Conservation (phyloP, 2,329 filamentous ascomycete species). For the Acrodontium crateriforme region DNA sequence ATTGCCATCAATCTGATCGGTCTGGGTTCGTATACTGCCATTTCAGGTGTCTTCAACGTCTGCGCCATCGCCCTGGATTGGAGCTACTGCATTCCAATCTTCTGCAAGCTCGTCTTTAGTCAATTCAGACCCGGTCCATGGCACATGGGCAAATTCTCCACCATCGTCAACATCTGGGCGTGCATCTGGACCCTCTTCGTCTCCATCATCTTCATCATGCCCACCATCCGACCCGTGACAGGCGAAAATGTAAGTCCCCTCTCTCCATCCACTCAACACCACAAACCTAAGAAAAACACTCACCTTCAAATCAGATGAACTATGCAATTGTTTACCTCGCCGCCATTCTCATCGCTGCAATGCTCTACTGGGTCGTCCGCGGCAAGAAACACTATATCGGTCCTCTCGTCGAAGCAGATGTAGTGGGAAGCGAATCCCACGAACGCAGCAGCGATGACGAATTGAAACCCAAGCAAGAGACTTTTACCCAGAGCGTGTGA, state of each 20-base stretch:
- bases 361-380: conserved; percentile 34
- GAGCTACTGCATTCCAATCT: conserved; percentile 44
- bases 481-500: too few species aligned
- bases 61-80: conserved; percentile 42
- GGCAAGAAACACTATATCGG: conserved; percentile 37
- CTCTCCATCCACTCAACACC: background rate
- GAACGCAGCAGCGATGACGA: conserved; percentile 9
- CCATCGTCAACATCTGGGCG: conserved; percentile 34
- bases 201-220: conserved; percentile 40
- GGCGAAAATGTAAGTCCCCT: conserved; percentile 27
- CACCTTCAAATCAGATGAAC: conserved; percentile 33
- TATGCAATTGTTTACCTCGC: conserved; percentile 39
- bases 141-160: conserved; percentile 33
- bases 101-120: conserved; percentile 36
- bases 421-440: conserved; percentile 9
- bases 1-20: conserved; percentile 46
- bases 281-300: background rate
- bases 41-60: conserved; percentile 40
- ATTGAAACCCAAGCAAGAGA: conserved; percentile 4
- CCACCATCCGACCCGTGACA: conserved; percentile 34
- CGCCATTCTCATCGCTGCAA: conserved; percentile 31
- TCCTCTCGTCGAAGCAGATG: conserved; percentile 25
- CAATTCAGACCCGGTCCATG: conserved; percentile 40
- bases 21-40: conserved; percentile 41
- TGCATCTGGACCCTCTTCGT: conserved; percentile 41